phyloP scores from a whole-genome alignment of 208 protist species.

The Sergeia podlipaevii region DNA sequence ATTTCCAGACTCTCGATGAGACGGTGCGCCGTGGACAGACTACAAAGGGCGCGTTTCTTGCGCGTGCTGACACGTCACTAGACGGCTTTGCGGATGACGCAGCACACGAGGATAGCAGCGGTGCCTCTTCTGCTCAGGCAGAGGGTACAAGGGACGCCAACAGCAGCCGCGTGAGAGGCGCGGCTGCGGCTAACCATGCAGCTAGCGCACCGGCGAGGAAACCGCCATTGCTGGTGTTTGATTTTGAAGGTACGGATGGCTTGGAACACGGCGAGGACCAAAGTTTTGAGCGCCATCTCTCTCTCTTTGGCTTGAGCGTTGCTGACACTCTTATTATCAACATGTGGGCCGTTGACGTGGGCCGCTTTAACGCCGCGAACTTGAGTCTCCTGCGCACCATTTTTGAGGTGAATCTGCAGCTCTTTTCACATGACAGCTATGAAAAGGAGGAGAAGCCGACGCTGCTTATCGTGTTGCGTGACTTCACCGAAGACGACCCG shows the following conservation, averaged over 20 bases:
- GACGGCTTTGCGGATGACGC: conserved; percentile 14
- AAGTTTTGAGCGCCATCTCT: conserved; percentile 95
- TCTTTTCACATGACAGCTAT: conserved; percentile 89
- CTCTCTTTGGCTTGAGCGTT: conserved; percentile 95
- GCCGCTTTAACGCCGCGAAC: conserved; percentile 94
- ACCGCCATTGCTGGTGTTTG: conserved; percentile 89
- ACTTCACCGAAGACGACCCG: conserved; percentile 90
- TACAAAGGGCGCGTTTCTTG: conserved; percentile 92
- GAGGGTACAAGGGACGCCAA: too few species aligned
- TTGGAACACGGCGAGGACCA: conserved; percentile 95
- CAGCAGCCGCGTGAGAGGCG: not conserved
- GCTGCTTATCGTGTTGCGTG: conserved; percentile 95
- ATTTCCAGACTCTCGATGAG: conserved; percentile 94
- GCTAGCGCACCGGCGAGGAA: conserved; percentile 7
- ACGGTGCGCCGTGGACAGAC: conserved; percentile 88
- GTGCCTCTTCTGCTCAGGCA: not conserved
- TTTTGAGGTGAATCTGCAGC: conserved; percentile 96
- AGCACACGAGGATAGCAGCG: not conserved
- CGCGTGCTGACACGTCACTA: conserved; percentile 24
- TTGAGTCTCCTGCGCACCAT: conserved; percentile 94
- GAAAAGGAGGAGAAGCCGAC: conserved; percentile 90
- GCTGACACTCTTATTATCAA: conserved; percentile 97
- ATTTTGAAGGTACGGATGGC: conserved; percentile 97
- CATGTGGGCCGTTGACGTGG: conserved; percentile 97
- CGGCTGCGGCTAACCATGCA: conserved; percentile 10